Percentiles rank a stretch among this genome's conserved stretches.
phyloP scores from a whole-genome alignment of 495 filamentous ascomycete genomes.

The Hyaloscypha finlandica region DNA sequence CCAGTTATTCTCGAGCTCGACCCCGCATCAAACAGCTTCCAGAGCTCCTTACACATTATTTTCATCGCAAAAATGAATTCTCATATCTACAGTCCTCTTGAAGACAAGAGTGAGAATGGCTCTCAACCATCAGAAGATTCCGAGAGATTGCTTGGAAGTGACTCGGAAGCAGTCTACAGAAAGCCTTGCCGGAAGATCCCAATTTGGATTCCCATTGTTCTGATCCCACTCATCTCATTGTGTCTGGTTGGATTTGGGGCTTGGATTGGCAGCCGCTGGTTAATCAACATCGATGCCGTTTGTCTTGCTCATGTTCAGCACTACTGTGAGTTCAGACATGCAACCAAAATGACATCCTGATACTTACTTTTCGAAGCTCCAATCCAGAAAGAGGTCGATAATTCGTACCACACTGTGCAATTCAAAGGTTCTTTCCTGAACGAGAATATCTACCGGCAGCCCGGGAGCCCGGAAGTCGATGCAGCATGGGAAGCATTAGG shows the following conservation, averaged over 20 bases:
- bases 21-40: not conserved
- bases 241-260: conserved; percentile 21
- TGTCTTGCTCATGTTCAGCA: conserved; percentile 28
- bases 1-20: not conserved
- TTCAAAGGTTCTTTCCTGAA: conserved; percentile 54
- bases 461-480: conserved; percentile 55
- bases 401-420: conserved; percentile 16
- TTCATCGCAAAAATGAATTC: not conserved
- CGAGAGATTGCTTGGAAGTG: conserved; percentile 19
- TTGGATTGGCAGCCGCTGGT: conserved; percentile 22
- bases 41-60: not conserved
- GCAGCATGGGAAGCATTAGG: conserved; percentile 59
- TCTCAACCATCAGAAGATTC: conserved; percentile 21
- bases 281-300: conserved; percentile 8
- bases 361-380: conserved; percentile 23
- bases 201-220: not conserved
- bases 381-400: conserved; percentile 30
- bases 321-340: conserved; percentile 20
- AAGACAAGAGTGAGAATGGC: conserved; percentile 25
- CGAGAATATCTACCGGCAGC: conserved; percentile 53
- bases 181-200: not conserved
- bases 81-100: conserved; percentile 7
- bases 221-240: conserved; percentile 4
- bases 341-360: not conserved
- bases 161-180: conserved; percentile 1